phyloP scores from a whole-genome alignment of 2,329 filamentous ascomycete genomes.

The Esteya vermicola region DNA sequence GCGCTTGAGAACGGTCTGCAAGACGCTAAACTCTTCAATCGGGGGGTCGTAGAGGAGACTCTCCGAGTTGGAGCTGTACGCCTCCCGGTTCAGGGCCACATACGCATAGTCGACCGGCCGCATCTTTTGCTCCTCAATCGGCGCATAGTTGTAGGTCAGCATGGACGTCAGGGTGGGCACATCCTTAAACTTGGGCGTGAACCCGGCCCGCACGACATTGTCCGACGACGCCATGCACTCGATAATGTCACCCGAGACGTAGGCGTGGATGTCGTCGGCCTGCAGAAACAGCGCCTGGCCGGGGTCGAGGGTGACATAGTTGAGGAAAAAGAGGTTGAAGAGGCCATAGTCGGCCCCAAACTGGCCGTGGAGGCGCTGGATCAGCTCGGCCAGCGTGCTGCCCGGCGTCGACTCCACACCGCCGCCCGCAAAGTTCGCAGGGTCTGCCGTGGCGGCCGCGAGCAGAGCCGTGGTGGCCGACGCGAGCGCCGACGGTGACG shows the following conservation, averaged over 20 bases:
- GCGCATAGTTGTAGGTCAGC: constrained; percentile 90
- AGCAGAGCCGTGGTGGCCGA: constrained; percentile 56
- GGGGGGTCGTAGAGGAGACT: constrained; percentile 80
- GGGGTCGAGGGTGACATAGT: constrained; percentile 75
- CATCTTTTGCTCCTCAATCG: constrained; percentile 94
- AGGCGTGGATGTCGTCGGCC: constrained; percentile 95
- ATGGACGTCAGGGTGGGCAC: constrained; percentile 77
- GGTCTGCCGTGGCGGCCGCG: constrained; percentile 41
- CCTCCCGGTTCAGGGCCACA: constrained; percentile 63
- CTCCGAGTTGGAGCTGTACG: constrained; percentile 63
- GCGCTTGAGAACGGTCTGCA: constrained; percentile 61
- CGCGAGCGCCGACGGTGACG: constrained; percentile 49
- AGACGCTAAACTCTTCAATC: constrained; percentile 89
- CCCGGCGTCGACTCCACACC: constrained; percentile 56
- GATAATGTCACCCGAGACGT: constrained; percentile 85
- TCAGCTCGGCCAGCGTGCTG: constrained; percentile 60
- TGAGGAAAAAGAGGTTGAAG: constrained; percentile 94
- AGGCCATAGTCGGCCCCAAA: constrained; percentile 86
- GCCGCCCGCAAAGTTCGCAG: constrained; percentile 58
- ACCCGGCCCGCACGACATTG: constrained; percentile 92
- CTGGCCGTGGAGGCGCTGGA: constrained; percentile 62
- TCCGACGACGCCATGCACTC: constrained; percentile 99
- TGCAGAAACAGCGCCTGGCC: constrained; percentile 94
- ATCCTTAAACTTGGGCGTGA: constrained; percentile 98
- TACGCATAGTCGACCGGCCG: constrained; percentile 72